Conservation (phyloP, 345 rosid species). For the Syzygium aqueum region DNA sequence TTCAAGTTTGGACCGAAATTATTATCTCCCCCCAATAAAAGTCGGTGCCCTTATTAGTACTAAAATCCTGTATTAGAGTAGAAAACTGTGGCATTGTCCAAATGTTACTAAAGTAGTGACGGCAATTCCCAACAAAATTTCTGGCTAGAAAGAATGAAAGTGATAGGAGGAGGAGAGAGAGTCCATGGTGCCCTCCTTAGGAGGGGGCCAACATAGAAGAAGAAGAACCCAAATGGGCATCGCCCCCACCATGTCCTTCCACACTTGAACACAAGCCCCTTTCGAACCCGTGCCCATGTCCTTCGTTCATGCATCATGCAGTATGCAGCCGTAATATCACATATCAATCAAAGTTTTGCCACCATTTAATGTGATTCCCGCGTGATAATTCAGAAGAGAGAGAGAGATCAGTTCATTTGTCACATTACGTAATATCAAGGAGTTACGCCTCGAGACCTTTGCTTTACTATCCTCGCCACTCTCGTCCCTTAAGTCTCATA, state of each 20-base stretch:
- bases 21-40: too few relatives aligned
- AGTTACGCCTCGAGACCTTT: background rate
- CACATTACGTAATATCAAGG: background rate
- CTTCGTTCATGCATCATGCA: background rate
- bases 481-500: background rate
- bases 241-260: slow-evolving; percentile 6
- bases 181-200: background rate
- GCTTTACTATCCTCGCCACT: background rate
- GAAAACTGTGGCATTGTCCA: background rate
- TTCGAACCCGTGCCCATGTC: background rate
- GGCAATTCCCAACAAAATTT: background rate
- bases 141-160: background rate
- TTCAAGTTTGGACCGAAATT: too few relatives aligned
- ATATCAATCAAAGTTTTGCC: background rate
- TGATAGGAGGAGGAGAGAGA: background rate
- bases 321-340: background rate
- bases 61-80: background rate
- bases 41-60: background rate
- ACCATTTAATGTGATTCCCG: background rate
- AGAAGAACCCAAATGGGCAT: background rate
- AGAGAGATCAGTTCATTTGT: background rate
- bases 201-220: background rate
- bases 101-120: background rate
- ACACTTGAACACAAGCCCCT: background rate
- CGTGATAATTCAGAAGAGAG: background rate